Conservation (phyloP, 2,329 filamentous ascomycete species). For the Thielaviopsis punctulata region DNA sequence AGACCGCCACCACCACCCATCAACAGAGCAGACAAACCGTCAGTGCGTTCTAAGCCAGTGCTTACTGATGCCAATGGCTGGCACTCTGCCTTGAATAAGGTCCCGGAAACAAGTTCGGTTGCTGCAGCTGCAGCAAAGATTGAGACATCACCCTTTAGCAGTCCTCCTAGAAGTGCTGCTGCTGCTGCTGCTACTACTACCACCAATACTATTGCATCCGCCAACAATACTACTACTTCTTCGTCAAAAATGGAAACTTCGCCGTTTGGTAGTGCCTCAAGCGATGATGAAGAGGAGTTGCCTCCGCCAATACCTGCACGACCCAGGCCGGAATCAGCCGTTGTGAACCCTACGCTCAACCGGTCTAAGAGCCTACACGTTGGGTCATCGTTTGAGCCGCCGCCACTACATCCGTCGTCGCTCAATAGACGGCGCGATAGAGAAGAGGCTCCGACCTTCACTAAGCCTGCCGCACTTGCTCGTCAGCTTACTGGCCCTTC, state of each 20-base stretch:
- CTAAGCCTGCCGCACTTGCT: constrained; percentile 4
- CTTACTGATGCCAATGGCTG: constrained; percentile 16
- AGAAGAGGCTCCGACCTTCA: constrained; percentile 1
- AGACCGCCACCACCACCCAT: constrained; percentile 50
- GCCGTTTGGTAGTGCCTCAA: constrained; percentile 54
- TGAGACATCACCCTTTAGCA: constrained; percentile 64
- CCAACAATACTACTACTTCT: constrained; percentile 15
- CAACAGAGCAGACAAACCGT: constrained; percentile 58
- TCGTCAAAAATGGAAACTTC: constrained; percentile 31
- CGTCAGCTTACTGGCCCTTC: constrained; percentile 11
- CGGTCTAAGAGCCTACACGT: constrained; percentile 11
- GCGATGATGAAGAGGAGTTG: constrained; percentile 16
- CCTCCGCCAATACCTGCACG: constrained; percentile 17
- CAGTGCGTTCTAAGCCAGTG: constrained; percentile 18
- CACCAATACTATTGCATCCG: constrained; percentile 10
- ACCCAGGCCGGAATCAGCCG: constrained; percentile 4
- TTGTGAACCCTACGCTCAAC: constrained; percentile 7
- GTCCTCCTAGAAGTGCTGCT: constrained; percentile 57
- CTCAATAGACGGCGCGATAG: constrained; percentile 6
- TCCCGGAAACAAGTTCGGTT: neutral
- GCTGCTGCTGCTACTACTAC: neutral
- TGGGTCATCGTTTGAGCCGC: constrained; percentile 9
- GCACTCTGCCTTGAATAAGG: constrained; percentile 1
- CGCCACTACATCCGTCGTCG: constrained; percentile 7
- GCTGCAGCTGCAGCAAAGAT: constrained; percentile 15